Evolutionary conservation across 2,329 filamentous ascomycete species (phyloP), one percentile per base, ranked within the genome.

Genomic region (Ceratocystiopsis minuta): DNA sequence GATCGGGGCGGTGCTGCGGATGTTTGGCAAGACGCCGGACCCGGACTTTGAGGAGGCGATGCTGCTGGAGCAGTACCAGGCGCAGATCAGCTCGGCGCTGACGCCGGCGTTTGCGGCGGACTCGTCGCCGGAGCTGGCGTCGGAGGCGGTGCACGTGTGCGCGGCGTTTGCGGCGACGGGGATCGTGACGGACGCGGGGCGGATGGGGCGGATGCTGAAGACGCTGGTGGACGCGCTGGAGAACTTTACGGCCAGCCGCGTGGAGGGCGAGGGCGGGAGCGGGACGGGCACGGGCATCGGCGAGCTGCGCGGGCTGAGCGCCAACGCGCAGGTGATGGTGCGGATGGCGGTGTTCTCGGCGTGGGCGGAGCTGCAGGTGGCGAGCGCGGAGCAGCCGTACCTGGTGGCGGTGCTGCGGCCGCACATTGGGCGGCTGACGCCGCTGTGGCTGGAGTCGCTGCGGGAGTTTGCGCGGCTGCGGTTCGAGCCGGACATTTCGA

Each of bases 191-290:
- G 90, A 96, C 58, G 77, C 96, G 10, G 92, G 98, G 51, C 77
- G 90, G n/a, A 98, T 98, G 90, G 90, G 90, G 17, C 80, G 90
- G 43, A 98, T 98, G 41, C 70, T 98, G 43, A 96, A 95, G 62
- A 80, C 93, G 1, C 69, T 98, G 2, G 83, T 95, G 6, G 79
- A 80, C 36, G 87, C 87, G 0, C 68, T 98, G 1, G 88, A 96
- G 53, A 94, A 88, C 58, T 94, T 96, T 54, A 84, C 84, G 2
- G 76, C 71, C n/a, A n/a, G n/a, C n/a, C n/a, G n/a, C n/a, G n/a
- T n/a, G n/a, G 37, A 83, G 92, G 47, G 68, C 73, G 1, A 82
- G 4, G 20, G 20, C 20, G 20, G 92, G 52, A 80, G 79, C 36
- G 41, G 43, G 15, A 16, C 16, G 18, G 34, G 28, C n/a, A 84